A percentile compares a stretch with the other conserved stretches of the same genome.
phyloP scores from a whole-genome alignment of 1,139 yeast genomes.

The Yarrowia galli region DNA sequence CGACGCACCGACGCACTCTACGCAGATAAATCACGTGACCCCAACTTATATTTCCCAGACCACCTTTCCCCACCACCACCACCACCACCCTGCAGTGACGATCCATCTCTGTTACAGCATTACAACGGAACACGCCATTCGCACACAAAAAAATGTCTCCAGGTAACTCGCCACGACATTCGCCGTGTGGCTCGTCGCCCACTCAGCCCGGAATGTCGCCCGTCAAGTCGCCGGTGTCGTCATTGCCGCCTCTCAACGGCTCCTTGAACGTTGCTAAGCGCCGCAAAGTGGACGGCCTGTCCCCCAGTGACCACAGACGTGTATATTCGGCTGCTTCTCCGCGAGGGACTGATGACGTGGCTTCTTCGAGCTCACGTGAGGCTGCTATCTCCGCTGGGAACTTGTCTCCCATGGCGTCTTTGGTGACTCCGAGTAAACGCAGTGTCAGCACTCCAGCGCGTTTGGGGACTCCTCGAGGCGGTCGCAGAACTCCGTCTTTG shows the following conservation, averaged over 20 bases:
- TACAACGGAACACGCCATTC: not conserved
- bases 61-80: not conserved
- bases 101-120: not conserved
- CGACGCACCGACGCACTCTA: not conserved
- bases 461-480: constrained; percentile 22
- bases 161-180: constrained; percentile 8
- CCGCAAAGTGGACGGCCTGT: constrained; percentile 16
- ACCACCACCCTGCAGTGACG: constrained; percentile 15
- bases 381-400: not conserved
- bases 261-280: constrained; percentile 20
- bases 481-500: constrained; percentile 17
- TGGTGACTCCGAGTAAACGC: constrained; percentile 25
- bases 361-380: not conserved
- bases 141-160: too few relatives aligned
- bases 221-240: constrained; percentile 28
- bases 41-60: not conserved
- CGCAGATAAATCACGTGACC: not conserved
- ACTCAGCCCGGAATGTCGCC: constrained; percentile 25
- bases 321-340: not conserved
- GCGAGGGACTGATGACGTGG: not conserved
- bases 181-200: constrained; percentile 21
- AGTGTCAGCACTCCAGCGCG: constrained; percentile 23
- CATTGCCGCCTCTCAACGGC: constrained; percentile 27
- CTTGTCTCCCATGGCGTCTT: not conserved
- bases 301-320: constrained; percentile 7